Conservation (phyloP, 345 rosid genomes). For the Moricandia arvensis region DNA sequence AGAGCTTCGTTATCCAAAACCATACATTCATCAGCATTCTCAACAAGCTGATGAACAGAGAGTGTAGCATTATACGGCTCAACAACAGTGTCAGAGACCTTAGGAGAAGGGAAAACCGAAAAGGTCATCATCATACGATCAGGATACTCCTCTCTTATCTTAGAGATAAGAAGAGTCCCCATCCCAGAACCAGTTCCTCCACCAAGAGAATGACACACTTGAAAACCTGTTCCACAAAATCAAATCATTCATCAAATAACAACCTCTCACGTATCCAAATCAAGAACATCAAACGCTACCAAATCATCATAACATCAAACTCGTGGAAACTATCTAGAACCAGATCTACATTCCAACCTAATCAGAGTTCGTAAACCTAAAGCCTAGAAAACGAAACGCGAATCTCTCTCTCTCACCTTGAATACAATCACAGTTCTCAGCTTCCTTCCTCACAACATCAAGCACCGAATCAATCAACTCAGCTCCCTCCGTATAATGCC, state of each 20-base stretch:
- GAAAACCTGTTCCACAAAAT: constrained; percentile 25
- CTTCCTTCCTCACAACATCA: constrained; percentile 33
- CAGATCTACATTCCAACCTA: constrained; percentile 20
- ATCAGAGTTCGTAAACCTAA: neutral
- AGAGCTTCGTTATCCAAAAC: constrained; percentile 35
- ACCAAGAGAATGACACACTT: constrained; percentile 33
- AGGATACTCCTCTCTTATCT: constrained; percentile 33
- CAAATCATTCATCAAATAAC: neutral
- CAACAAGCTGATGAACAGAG: constrained; percentile 36
- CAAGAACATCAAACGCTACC: neutral
- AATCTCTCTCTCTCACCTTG: constrained; percentile 15
- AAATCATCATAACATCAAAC: too few relatives aligned
- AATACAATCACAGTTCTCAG: constrained; percentile 35
- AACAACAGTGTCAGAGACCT: constrained; percentile 30
- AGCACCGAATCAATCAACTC: constrained; percentile 31
- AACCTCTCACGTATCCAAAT: neutral
- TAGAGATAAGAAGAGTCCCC: constrained; percentile 32
- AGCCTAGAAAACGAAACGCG: constrained; percentile 5
- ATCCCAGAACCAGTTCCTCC: constrained; percentile 39
- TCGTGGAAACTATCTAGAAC: neutral
- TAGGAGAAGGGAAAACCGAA: constrained; percentile 19
- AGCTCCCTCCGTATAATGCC: constrained; percentile 36
- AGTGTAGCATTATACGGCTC: constrained; percentile 37
- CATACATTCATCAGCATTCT: constrained; percentile 36
- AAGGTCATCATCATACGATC: constrained; percentile 38